Base-by-base conservation (phyloP, 2,329 filamentous ascomycete species). In the Hypoxylon sp. region DNA sequence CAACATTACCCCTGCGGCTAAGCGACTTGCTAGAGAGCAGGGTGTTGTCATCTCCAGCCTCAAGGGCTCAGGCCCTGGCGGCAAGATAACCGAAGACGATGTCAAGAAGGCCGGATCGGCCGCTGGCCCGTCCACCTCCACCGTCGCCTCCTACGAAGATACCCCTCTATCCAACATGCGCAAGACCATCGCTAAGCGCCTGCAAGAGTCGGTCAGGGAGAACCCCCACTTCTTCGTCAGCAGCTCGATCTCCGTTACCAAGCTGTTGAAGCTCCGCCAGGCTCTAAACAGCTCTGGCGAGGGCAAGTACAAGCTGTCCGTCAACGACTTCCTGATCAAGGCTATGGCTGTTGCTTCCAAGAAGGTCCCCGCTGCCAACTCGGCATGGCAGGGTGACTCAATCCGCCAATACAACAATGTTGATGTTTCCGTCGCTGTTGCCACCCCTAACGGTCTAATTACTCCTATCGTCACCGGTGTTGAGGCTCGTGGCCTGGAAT, bases 321-420 rank as follows among this genome's bases (percentile, higher is more conserved):
- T 99, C 82, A 99, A 99, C 82, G 95, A 99, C 82, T 97, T 99
- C 87, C 86, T 99, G 68, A 93, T 99, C 87, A 99, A 99, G 88
- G 95, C 94, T 72, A 92, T 94, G 62, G 92, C 88, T 62, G 84
- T 91, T 67, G 95, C 95, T 66, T 93, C 91, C 78, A 90, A 90
- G 83, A 97, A 97, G 87, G 94, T 98, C 50, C 95, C 95, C 62
- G 87, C 91, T 69, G 95, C 94, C 81, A 99, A 99, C 87, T 94
- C 94, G 52, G 94, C 92, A 79, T 99, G 95, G 94, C 89, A 91
- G 75, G 90, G 90, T 73, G 93, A 92, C 69, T 85, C 91, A 73
- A 97, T 99, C 82, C 93, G 95, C 73, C 91, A 97, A 82, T 92
- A 93, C 88, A 93, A 91, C 82, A 91, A 87, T 55, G 94, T 96